phyloP scores from a whole-genome alignment of 805 yeast species.

The Starmerella roubikii region DNA sequence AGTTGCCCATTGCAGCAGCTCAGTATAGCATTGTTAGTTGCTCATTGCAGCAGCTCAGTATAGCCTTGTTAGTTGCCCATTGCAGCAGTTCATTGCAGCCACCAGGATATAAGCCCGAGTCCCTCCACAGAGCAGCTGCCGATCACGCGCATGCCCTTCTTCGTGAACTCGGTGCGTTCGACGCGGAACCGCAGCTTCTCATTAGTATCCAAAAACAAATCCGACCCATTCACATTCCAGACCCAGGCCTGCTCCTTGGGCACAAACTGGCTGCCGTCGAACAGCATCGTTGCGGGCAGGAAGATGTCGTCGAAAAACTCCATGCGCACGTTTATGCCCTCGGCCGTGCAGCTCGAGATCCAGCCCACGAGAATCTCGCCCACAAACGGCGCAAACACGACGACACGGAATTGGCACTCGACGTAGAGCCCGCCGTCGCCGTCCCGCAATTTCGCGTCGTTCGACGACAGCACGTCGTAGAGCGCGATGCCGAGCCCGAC shows the following conservation, averaged over 20 bases:
- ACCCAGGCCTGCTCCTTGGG: constrained; percentile 87
- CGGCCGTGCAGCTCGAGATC: constrained; percentile 76
- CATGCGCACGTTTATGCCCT: constrained; percentile 71
- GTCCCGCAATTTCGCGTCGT: constrained; percentile 80
- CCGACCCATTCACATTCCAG: constrained; percentile 66
- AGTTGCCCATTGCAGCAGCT: no score
- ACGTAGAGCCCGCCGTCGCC: constrained; percentile 89
- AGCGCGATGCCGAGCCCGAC: constrained; percentile 74
- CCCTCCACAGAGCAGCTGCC: constrained; percentile 95
- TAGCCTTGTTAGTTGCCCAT: no score
- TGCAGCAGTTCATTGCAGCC: constrained; percentile 37
- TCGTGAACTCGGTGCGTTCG: constrained; percentile 65
- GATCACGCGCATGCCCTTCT: constrained; percentile 70
- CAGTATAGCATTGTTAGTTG: no score
- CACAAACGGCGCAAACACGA: constrained; percentile 84
- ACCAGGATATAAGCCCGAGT: constrained; percentile 93
- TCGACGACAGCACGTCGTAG: constrained; percentile 69
- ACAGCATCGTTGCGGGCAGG: constrained; percentile 69
- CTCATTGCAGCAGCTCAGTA: no score
- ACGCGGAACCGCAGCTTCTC: constrained; percentile 86
- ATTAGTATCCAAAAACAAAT: constrained; percentile 72
- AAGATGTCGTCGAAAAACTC: constrained; percentile 87
- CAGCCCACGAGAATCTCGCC: constrained; percentile 91
- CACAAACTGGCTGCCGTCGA: constrained; percentile 56
- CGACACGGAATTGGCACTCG: constrained; percentile 52